phyloP scores from a whole-genome alignment of 1,284 basidiomycete species.

The Phellinidium pouzarii region DNA sequence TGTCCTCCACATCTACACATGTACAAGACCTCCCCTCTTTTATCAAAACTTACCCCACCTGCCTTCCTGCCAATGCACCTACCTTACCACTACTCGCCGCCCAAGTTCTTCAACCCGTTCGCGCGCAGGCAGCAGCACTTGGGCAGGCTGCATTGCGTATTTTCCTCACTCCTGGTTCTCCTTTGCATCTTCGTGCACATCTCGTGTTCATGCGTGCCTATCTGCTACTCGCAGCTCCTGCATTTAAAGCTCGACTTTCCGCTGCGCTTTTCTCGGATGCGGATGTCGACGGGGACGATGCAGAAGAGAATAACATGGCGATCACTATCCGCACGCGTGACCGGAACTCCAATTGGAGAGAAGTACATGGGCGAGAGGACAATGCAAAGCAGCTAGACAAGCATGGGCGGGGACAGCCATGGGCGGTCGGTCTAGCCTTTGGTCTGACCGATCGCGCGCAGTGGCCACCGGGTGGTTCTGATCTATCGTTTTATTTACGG shows the following conservation, averaged over 20 bases:
- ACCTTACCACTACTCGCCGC: conserved; percentile 52
- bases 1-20: conserved; percentile 26
- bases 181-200: conserved; percentile 55
- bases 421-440: conserved; percentile 70
- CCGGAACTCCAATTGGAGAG: conserved; percentile 12
- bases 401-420: conserved; percentile 29
- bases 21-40: conserved; percentile 37
- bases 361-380: conserved; percentile 1
- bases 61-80: conserved; percentile 56
- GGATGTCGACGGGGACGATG: conserved; percentile 36
- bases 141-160: conserved; percentile 54
- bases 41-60: conserved; percentile 47
- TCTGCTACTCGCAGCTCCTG: conserved; percentile 55
- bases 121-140: conserved; percentile 48
- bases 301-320: conserved; percentile 12
- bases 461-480: conserved; percentile 83
- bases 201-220: conserved; percentile 62
- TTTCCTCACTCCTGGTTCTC: conserved; percentile 48
- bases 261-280: conserved; percentile 65
- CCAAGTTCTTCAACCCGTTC: conserved; percentile 51
- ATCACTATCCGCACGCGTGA: conserved; percentile 9
- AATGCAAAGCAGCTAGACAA: background rate
- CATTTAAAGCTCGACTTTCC: conserved; percentile 59
- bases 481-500: conserved; percentile 73
- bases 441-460: conserved; percentile 53